phyloP scores from a whole-genome alignment of 164 flowering plant species.

The Piper longum region DNA sequence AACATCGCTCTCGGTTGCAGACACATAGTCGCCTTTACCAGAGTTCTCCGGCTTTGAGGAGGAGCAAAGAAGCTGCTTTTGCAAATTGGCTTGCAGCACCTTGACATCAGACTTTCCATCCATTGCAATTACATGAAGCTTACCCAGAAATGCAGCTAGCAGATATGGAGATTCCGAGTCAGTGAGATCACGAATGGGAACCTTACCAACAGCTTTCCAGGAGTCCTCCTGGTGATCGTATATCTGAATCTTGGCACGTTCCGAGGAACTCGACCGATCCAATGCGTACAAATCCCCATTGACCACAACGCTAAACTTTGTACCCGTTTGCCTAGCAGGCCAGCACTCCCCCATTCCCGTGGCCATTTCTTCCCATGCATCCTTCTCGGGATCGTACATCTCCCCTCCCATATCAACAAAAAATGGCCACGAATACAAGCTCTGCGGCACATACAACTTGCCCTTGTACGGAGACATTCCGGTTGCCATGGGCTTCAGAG shows the following conservation, averaged over 20 bases:
- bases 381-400: constrained; percentile 62
- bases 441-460: constrained; percentile 71
- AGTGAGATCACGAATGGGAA: constrained; percentile 47
- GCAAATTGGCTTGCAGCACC: constrained; percentile 37
- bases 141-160: constrained; percentile 65
- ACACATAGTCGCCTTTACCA: constrained; percentile 8
- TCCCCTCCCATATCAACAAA: constrained; percentile 92
- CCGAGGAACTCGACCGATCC: constrained; percentile 70
- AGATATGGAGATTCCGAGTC: constrained; percentile 75
- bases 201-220: constrained; percentile 71
- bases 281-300: constrained; percentile 74
- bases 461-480: constrained; percentile 80
- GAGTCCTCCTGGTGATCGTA: constrained; percentile 66
- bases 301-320: constrained; percentile 74
- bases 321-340: constrained; percentile 92
- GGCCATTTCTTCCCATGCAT: constrained; percentile 87
- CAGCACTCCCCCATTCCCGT: constrained; percentile 94
- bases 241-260: constrained; percentile 61
- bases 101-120: constrained; percentile 32
- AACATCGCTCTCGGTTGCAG: constrained; percentile 13
- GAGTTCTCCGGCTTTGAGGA: constrained; percentile 5
- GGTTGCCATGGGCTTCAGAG: constrained; percentile 87
- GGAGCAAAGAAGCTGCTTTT: constrained; percentile 3
- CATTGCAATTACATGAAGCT: constrained; percentile 76
- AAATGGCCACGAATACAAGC: constrained; percentile 80